Evolutionary conservation across 305 asterid species (phyloP), one percentile per base, ranked within the genome.

Genomic region (Rubia balearica): DNA sequence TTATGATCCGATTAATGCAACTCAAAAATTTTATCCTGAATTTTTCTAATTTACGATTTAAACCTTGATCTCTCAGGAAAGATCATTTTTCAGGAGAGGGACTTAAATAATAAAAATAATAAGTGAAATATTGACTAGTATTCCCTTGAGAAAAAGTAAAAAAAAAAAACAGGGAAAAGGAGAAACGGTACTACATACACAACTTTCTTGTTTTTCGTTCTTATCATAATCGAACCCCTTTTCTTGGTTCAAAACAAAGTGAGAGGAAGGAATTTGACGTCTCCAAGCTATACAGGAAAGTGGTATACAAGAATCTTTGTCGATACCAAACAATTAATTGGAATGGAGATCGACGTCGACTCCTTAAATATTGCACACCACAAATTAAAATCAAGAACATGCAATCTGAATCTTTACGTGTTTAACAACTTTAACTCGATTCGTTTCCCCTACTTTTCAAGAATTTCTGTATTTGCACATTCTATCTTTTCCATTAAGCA

Each of bases 211-310:
- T 17, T 41, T 65, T 65, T 65, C 53, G 53, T 56, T 56, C 62
- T 41, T 41, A 13, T 40, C 14, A 65, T 65, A n/a, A 41, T n/a
- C 16, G 49, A 40, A 40, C 40, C 21, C 46, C n/a, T 22, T 51
- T 67, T 67, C 59, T 68, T 49, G 62, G 71, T 33, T 49, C 72
- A n/a, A 40, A 53, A 51, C 63, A 68, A 65, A 53, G 72, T 13
- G 62, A 56, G 72, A 46, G 9, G 43, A 30, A 36, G 63, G 64
- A 68, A 68, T 36, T 68, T 57, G 14, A 68, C 53, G 42, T 53
- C 72, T 55, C n/a, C 64, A 68, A 27, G 30, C 22, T 51, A 51
- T n/a, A 55, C n/a, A 19, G 14, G 41, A 51, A n/a, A n/a, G n/a
- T n/a, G n/a, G n/a, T n/a, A n/a, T n/a, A n/a, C n/a, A 68, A 36